Base-by-base conservation (phyloP, 2,329 filamentous ascomycete genomes). In the Cladophialophora chaetospira region DNA sequence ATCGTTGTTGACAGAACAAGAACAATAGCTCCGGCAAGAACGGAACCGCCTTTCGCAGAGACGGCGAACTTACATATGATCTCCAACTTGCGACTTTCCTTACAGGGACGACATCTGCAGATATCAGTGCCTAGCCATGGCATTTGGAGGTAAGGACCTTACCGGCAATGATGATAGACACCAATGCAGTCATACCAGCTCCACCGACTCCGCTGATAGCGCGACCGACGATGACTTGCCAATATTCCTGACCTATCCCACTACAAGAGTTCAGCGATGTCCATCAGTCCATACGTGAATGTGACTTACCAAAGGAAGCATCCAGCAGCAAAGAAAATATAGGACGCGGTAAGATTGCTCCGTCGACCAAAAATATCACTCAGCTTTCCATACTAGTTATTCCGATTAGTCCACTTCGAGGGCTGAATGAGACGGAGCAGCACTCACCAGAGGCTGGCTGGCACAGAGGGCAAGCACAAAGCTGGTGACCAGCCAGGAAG, bases 61-160 rank as follows among this genome's bases (percentile, higher is more conserved):
- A n/a, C n/a, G n/a, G n/a, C n/a, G n/a, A n/a, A n/a, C n/a, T n/a
- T n/a, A n/a, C 73, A 66, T 81, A 82, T 25, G 77, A 74, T 42
- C 80, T 68, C 71, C 76, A 77, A 0, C 69, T 68, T 0, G 79
- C 80, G 0, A 81, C 72, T 15, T 81, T 76, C 9, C 77, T 71
- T 2, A 77, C 68, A 0, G 79, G 76, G 2, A 82, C 77, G 5
- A 81, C 70, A 58, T 81, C 79, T 59, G 35, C 8, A 44, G 26
- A 21, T 29, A 33, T 52, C 11, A 42, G 28, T 43, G 8, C 10
- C 19, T 4, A 36, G 31, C 23, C 33, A 13, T n/a, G n/a, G n/a
- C n/a, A n/a, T 10, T 8, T 38, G 1, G 2, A 17, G 19, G 42
- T 4, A 23, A 9, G 8, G 9, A 42, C 17, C 9, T 5, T 19